Evolutionary conservation across 2,329 filamentous ascomycete species (phyloP).

Genomic region (Fusarium papillatum): DNA sequence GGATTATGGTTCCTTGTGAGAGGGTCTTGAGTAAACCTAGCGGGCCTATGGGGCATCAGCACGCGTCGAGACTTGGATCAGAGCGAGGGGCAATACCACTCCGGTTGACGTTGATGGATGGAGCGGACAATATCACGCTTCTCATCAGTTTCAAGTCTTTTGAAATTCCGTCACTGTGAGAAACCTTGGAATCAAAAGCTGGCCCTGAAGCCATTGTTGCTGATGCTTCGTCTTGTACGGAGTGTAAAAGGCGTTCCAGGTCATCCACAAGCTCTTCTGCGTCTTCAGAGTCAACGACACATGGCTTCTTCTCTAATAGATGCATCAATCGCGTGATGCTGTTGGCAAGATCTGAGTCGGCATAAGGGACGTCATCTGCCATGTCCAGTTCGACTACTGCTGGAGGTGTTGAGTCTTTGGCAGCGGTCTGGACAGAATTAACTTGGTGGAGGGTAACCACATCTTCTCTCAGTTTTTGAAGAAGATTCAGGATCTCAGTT

Average conservation of each 20-base stretch:
- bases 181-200: neutral
- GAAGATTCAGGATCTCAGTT: neutral
- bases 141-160: neutral
- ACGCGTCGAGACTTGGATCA: neutral
- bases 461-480: neutral
- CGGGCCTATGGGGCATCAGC: neutral
- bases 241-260: neutral
- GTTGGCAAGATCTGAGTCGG: neutral
- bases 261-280: neutral
- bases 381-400: neutral
- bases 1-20: rapidly evolving
- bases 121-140: neutral
- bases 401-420: rapidly evolving
- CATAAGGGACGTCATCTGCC: rapidly evolving
- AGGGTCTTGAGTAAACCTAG: neutral
- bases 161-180: neutral
- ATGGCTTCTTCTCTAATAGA: neutral
- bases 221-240: neutral
- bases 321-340: neutral
- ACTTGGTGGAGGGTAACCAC: rapidly evolving
- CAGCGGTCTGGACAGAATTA: rapidly evolving
- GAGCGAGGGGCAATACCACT: neutral
- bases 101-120: neutral
- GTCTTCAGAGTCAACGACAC: neutral
- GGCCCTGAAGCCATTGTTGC: neutral